Evolutionary conservation across 768 basidiomycete genomes (phyloP), one percentile per base, ranked within the genome.

Genomic region (Rhodosporidiobolus odoratus): DNA sequence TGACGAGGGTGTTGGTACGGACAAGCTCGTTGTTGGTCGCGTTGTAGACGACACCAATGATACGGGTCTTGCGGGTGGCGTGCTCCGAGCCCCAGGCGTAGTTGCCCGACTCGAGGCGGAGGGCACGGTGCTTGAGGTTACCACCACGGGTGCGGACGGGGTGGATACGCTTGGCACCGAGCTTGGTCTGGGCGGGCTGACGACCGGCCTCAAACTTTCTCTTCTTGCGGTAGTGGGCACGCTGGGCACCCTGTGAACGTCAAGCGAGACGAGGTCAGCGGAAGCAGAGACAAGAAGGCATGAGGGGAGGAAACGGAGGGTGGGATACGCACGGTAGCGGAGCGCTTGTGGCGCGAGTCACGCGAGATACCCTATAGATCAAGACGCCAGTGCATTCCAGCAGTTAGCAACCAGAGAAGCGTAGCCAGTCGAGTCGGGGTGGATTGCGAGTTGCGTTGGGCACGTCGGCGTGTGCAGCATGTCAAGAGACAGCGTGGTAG

Each of bases 171-270:
- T 98, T 98, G 65, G 88, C 79, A 60, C 96, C 94, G 75, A 99
- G 88, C 85, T 91, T 97, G 80, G 96, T 99, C 86, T 84, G 92
- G 76, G 96, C 96, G 68, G 96, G 84, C 81, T 98, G 96, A 80
- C 96, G 92, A 80, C 95, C 96, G 78, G 97, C 88, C 86, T 99
- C 96, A 83, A 98, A 98, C 85, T 98, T 97, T 89, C 96, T 88
- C 91, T 98, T 99, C 87, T 99, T 99, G 32, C 63, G 41, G 69
- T 66, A 95, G 84, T 89, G 87, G 77, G 92, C 87, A 78, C 90
- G 89, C 82, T 92, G 90, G 69, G 90, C 91, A 78, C 91, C 74
- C 65, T 65, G 61, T 30, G 63, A 50, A 35, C 58, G 62, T 2
- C 13, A 23, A 62, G 50, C n/a, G 64, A 50, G 48, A 12, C 1